Base-by-base conservation (phyloP, 441 rosid species). In the Adansonia gregorii region DNA sequence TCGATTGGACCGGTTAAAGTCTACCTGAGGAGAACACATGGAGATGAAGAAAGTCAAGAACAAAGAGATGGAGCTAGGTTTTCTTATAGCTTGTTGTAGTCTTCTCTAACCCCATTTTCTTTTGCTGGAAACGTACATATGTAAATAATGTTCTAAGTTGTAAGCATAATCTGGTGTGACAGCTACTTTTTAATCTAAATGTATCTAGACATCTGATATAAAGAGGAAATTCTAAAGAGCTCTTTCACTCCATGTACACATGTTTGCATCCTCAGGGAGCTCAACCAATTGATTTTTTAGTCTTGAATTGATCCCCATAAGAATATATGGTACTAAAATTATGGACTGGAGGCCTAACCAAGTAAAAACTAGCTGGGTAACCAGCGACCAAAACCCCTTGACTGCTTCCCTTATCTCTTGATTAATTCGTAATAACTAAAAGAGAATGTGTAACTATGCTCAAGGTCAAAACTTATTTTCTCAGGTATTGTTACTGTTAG, bases 1-100 rank as follows among this genome's bases (percentile, higher is more conserved):
- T 74, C 79, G 86, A 65, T 76, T 91, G 85, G 88, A 89, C 70
- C 80, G 48, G 65, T 35, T 87, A 61, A 91, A 89, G 81, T 81
- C 90, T 48, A 85, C 82, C n/a, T 91, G 63, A 76, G 39, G 51
- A 59, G 67, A 77, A 56, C 73, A 9, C 9, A 12, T 39, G n/a
- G 43, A 43, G 55, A 75, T 24, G 49, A 71, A 48, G 8, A 27
- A 67, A 35, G 70, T 67, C 56, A 69, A 24, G 43, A 58, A 20
- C 59, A 49, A 60, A 41, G 78, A 79, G 81, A 78, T 43, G 22
- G 61, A 64, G 78, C 63, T 73, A 64, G 39, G 54, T 48, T 73
- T 74, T 51, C 22, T 27, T 4, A 54, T n/a, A 31, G 24, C 48
- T 27, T 54, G 51, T 46, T 46, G 51, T 66, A 72, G 75, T 72